These are phyloP conservation scores for Canavalia ensiformis DNA, from an alignment of 306 rosid species.

Conservation along the genomic window DNA sequence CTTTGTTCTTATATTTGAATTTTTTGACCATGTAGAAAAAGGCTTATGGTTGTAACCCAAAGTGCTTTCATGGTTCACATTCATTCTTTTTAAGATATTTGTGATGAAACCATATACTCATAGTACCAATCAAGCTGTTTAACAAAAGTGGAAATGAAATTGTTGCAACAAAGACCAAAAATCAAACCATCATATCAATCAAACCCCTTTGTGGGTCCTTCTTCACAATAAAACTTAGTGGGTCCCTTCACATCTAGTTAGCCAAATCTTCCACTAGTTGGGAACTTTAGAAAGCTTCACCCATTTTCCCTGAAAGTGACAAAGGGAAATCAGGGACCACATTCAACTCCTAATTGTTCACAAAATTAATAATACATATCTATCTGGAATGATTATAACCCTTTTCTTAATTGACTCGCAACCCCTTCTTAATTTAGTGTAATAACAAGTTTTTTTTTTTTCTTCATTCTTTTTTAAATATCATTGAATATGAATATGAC, in stretches of 20 bases:
- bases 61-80: slow-evolving; percentile 46
- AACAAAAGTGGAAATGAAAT: slow-evolving; percentile 46
- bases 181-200: slow-evolving; percentile 48
- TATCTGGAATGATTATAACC: slow-evolving; percentile 44
- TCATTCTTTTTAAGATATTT: slow-evolving; percentile 33
- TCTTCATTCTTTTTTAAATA: neutral
- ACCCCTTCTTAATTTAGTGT: slow-evolving; percentile 27
- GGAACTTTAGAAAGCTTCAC: slow-evolving; percentile 58
- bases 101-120: slow-evolving; percentile 25
- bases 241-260: slow-evolving; percentile 60
- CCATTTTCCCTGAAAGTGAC: slow-evolving; percentile 69
- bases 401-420: slow-evolving; percentile 56
- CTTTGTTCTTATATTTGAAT: neutral
- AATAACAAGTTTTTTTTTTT: neutral
- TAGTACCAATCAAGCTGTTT: slow-evolving; percentile 40
- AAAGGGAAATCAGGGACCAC: slow-evolving; percentile 59
- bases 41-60: slow-evolving; percentile 20
- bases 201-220: slow-evolving; percentile 45
- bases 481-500: slow-evolving; percentile 2
- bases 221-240: slow-evolving; percentile 35
- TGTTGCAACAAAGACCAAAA: slow-evolving; percentile 40
- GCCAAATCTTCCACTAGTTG: slow-evolving; percentile 68
- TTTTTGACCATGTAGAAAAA: slow-evolving; percentile 15
- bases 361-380: slow-evolving; percentile 7
- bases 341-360: slow-evolving; percentile 38